phyloP scores from a whole-genome alignment of 805 yeast genomes.

The Wickerhamiella azymoides region DNA sequence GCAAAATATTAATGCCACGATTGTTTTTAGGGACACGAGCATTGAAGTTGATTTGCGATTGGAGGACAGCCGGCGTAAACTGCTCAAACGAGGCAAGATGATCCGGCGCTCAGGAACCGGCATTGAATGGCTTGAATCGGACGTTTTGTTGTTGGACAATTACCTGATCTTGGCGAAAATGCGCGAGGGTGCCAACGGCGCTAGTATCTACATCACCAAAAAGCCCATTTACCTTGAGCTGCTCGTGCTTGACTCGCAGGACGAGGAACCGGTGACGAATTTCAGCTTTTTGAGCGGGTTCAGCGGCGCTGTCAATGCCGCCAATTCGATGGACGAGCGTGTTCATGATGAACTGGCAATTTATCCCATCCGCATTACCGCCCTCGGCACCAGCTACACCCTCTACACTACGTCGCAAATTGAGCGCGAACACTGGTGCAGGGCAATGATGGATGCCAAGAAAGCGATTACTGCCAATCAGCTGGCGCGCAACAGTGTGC shows the following conservation, averaged over 20 bases:
- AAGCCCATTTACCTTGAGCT: constrained; percentile 32
- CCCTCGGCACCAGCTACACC: constrained; percentile 25
- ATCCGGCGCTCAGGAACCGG: constrained; percentile 50
- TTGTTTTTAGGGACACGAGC: constrained; percentile 38
- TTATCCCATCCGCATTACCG: constrained; percentile 26
- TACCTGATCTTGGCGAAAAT: constrained; percentile 33
- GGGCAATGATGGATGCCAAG: constrained; percentile 35
- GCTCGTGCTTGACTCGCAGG: constrained; percentile 43
- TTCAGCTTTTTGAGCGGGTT: constrained; percentile 11
- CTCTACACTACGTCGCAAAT: constrained; percentile 21
- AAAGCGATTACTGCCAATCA: constrained; percentile 26
- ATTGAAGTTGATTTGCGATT: constrained; percentile 38
- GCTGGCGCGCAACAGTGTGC: constrained; percentile 32
- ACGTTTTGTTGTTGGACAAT: constrained; percentile 55
- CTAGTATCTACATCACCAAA: constrained; percentile 25
- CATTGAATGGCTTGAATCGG: constrained; percentile 38
- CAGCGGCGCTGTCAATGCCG: constrained; percentile 2
- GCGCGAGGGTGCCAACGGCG: constrained; percentile 25
- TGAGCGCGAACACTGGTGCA: constrained; percentile 48
- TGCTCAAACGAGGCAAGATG: constrained; percentile 46
- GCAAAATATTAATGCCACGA: constrained; percentile 37
- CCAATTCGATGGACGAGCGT: constrained; percentile 1
- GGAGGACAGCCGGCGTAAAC: constrained; percentile 39
- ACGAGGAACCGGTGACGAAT: constrained; percentile 25
- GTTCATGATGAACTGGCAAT: constrained; percentile 15